phyloP scores from a whole-genome alignment of 176 grass and related monocot genomes.

The Musa troglodytarum region DNA sequence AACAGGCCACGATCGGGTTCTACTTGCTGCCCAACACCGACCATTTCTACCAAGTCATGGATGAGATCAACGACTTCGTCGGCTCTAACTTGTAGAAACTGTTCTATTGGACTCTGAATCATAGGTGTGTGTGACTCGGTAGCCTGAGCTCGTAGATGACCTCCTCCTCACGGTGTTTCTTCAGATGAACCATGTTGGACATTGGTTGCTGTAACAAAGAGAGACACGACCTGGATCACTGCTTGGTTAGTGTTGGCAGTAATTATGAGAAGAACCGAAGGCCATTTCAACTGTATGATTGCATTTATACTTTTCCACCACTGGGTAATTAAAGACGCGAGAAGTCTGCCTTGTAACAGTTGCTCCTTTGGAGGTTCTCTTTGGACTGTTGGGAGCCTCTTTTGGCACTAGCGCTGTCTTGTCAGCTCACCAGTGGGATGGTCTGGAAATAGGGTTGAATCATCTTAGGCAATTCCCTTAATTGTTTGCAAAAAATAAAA shows the following conservation, averaged over 20 bases:
- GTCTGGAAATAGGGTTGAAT: neutral
- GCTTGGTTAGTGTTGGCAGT: too few relatives aligned
- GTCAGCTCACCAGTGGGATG: too few relatives aligned
- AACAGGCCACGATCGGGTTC: conserved; percentile 84
- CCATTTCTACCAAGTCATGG: conserved; percentile 93
- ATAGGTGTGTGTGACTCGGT: neutral
- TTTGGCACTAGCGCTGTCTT: too few relatives aligned
- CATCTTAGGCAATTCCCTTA: neutral
- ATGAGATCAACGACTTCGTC: conserved; percentile 85
- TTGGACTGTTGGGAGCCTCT: too few relatives aligned
- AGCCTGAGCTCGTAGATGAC: neutral
- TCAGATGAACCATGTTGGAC: neutral
- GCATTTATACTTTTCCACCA: too few relatives aligned
- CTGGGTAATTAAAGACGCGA: too few relatives aligned
- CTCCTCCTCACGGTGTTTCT: neutral
- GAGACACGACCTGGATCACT: neutral
- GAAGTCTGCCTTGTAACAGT: too few relatives aligned
- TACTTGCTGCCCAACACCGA: conserved; percentile 86
- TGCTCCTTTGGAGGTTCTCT: too few relatives aligned
- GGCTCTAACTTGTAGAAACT: conserved; percentile 49
- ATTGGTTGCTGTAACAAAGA: neutral
- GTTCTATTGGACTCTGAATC: conserved; percentile 13
- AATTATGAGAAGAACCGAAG: too few relatives aligned
- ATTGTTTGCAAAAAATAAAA: neutral
- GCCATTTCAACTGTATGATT: too few relatives aligned